Evolutionary conservation across 495 filamentous ascomycete genomes (phyloP), one percentile per base, ranked within the genome.

Genomic region (Halenospora varia): DNA sequence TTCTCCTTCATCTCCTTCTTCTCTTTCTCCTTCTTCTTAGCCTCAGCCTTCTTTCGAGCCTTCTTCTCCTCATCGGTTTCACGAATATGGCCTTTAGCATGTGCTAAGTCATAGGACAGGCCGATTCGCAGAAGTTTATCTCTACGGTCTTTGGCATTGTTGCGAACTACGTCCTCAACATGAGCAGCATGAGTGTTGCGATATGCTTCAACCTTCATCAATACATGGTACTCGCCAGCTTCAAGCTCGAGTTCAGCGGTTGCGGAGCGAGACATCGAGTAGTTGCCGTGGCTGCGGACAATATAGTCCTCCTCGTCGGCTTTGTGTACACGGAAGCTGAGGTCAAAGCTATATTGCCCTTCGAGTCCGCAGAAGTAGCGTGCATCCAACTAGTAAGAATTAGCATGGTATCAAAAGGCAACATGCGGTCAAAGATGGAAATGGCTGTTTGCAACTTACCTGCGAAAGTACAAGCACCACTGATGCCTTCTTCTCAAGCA

Each of bases 91-190:
- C 86, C 88, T 66, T 91, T 92, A 24, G 86, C 85, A 65, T 94
- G 88, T 2, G 91, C 90, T 8, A 93, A 73, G 63, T 96, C 92
- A 58, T 95, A 94, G 4, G 86, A 83, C 18, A 90, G 80, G 2
- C 89, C 91, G 26, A 92, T 84, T 52, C 87, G 83, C 0, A 93
- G 79, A 1, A 96, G 77, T 70, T 96, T 96, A 47, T 92, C 89
- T 24, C 90, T 84, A 22, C 82, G 78, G 0, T 68, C 66, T 40
- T 79, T 76, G 15, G 83, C 88, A 49, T 85, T 80, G 1, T 77
- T 74, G 18, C 81, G 77, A 8, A 95, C 81, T 2, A 85, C 82
- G 0, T 90, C 80, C 61, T 92, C 88, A n/a, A 87, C 79, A 0
- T 82, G 79, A 17, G 78, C 65, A 1, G 69, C 66, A 4, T 72